Conservation (phyloP, 768 basidiomycete species). For the Cubamyces sp. region DNA sequence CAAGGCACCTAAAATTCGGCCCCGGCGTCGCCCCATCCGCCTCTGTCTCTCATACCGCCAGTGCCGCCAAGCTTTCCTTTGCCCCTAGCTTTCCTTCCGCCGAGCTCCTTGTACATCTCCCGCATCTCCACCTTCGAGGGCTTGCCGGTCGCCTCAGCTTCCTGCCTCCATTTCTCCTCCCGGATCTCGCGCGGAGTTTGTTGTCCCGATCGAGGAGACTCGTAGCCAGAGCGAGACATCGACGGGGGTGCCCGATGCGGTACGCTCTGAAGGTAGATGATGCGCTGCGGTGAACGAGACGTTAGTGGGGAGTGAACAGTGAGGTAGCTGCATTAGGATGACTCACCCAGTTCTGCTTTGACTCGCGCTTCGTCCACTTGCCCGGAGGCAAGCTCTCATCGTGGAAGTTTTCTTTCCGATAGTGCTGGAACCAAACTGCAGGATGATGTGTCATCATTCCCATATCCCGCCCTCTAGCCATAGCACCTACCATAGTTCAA, state of each 20-base stretch:
- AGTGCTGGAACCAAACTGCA: constrained; percentile 93
- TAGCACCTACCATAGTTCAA: constrained; percentile 77
- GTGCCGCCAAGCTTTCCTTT: constrained; percentile 75
- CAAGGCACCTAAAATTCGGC: constrained; percentile 12
- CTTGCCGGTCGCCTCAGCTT: constrained; percentile 52
- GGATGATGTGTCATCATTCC: constrained; percentile 2
- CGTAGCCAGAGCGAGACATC: constrained; percentile 43
- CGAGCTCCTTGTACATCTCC: constrained; percentile 88
- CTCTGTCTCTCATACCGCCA: constrained; percentile 70
- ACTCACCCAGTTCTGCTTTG: constrained; percentile 89
- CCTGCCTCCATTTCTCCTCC: constrained; percentile 74
- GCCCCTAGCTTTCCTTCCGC: constrained; percentile 75
- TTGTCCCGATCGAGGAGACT: constrained; percentile 55
- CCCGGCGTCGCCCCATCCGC: constrained; percentile 66
- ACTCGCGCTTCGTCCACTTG: constrained; percentile 92
- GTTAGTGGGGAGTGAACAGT: not conserved
- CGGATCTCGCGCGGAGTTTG: constrained; percentile 79
- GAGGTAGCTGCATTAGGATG: not conserved
- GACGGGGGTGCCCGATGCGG: constrained; percentile 44
- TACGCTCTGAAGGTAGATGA: constrained; percentile 47
- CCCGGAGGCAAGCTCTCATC: constrained; percentile 76
- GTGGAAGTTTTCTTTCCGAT: constrained; percentile 85
- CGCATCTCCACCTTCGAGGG: constrained; percentile 87
- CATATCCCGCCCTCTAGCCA: not conserved
- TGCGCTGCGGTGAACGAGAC: constrained; percentile 46